Base-by-base conservation (phyloP, 495 filamentous ascomycete genomes). In the Aspergillus leporis region DNA sequence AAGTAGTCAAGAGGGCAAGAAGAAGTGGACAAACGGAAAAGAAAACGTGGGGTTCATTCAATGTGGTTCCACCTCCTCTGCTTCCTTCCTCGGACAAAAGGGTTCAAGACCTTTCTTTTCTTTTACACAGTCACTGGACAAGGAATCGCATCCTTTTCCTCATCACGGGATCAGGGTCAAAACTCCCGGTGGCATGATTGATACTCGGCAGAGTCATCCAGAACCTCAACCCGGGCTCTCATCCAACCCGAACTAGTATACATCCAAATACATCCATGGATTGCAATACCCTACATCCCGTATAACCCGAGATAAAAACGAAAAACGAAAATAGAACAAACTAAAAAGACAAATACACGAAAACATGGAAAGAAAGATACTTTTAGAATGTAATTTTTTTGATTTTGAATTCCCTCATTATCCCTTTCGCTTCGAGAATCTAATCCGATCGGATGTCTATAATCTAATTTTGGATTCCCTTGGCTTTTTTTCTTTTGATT, bases 401-500 rank as follows among this genome's bases (percentile, higher is more conserved):
- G 14, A n/a, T 41, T 16, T 41, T n/a, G 6, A 41, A 12, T 36
- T 41, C 51, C 55, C 56, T 56, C 46, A 53, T 57, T 45, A 60
- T 61, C 56, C 45, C 50, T 61, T 49, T 57, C 23, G 21, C 40
- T 48, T 28, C 34, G 34, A 36, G 28, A 47, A 34, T 53, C 59
- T 50, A 30, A 61, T 56, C 22, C 49, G 53, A 41, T 53, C 38
- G 55, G 36, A 51, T n/a, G 56, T 64, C 65, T 64, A 67, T 67
- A 61, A 53, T 67, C 61, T 64, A 67, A 57, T 58, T 61, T 67
- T 64, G 60, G 36, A 49, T 53, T 23, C 38, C 45, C 50, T 51
- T 48, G 43, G 43, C 36, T 49, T 57, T 55, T 50, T 55, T 40
- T 50, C 53, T 30, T n/a, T 53, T 25, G 16, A 41, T 41, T 41